Evolutionary conservation across 202 grass and related monocot genomes (phyloP).

Genomic region (Thinopyrum obtusiflorum): DNA sequence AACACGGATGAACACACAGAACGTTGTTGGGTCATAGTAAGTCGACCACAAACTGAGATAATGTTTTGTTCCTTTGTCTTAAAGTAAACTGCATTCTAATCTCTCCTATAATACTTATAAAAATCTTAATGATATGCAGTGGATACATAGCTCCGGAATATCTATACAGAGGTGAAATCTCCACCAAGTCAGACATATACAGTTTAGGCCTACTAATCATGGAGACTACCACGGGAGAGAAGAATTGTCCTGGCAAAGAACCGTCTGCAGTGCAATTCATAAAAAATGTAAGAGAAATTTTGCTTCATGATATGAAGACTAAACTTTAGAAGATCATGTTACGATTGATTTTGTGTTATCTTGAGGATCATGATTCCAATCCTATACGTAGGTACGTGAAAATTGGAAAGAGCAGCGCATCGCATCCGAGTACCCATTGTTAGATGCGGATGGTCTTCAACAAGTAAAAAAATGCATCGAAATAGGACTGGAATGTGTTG

Average conservation of each 20-base stretch:
- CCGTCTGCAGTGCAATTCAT: background rate
- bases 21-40: slow-evolving; percentile 1
- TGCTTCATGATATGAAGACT: background rate
- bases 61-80: background rate
- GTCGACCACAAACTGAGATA: background rate
- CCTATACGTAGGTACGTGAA: background rate
- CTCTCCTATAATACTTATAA: background rate
- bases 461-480: slow-evolving; percentile 10
- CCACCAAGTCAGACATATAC: background rate
- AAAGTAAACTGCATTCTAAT: background rate
- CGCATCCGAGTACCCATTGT: background rate
- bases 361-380: background rate
- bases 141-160: background rate
- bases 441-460: background rate
- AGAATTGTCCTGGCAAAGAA: background rate
- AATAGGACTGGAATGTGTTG: background rate
- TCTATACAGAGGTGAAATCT: slow-evolving; percentile 7
- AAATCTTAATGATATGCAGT: background rate
- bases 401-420: background rate
- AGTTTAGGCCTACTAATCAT: background rate
- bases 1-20: background rate
- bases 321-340: background rate
- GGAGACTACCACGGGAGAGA: background rate
- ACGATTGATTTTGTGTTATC: background rate
- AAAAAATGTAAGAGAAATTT: background rate